These are phyloP conservation scores for Fusarium coicis DNA, from an alignment of 2,329 filamentous ascomycete species.

Conservation along the genomic window DNA sequence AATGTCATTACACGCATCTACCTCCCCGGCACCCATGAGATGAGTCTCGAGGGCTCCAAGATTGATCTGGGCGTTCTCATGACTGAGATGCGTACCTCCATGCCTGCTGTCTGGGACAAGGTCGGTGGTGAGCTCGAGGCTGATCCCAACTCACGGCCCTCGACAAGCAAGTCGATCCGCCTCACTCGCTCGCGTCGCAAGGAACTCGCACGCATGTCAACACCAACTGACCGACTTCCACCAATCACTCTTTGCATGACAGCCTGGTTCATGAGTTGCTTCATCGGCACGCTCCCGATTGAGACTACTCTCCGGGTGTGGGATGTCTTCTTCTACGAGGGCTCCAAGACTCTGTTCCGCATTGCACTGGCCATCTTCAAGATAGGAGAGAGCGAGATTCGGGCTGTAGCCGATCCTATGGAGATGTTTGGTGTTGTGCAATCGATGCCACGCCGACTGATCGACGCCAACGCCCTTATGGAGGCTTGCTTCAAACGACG, in stretches of 20 bases:
- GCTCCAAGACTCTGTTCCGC: conserved; percentile 91
- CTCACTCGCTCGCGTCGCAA: conserved; percentile 53
- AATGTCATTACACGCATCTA: conserved; percentile 91
- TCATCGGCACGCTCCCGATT: conserved; percentile 90
- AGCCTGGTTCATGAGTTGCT: conserved; percentile 98
- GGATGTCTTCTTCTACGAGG: conserved; percentile 97
- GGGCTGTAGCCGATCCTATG: conserved; percentile 84
- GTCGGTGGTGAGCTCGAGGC: conserved; percentile 81
- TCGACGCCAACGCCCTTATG: conserved; percentile 85
- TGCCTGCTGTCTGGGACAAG: conserved; percentile 87
- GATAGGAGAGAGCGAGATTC: conserved; percentile 82
- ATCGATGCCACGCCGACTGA: conserved; percentile 79
- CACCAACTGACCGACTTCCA: conserved; percentile 69
- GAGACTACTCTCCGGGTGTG: conserved; percentile 92
- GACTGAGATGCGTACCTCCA: conserved; percentile 82
- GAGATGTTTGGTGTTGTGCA: conserved; percentile 97
- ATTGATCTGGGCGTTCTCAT: conserved; percentile 95
- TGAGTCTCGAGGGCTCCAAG: conserved; percentile 90
- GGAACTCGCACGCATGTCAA: conserved; percentile 52
- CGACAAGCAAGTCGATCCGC: conserved; percentile 51
- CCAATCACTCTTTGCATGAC: conserved; percentile 94
- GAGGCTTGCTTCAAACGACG: conserved; percentile 84
- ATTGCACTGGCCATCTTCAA: conserved; percentile 94
- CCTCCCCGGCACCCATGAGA: conserved; percentile 90
- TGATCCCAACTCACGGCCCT: conserved; percentile 51